A percentile compares a stretch with the other conserved stretches of the same genome.
These are phyloP conservation scores for Eurotiales sp. DNA, from an alignment of 2,329 filamentous ascomycete genomes.

Conservation along the genomic window DNA sequence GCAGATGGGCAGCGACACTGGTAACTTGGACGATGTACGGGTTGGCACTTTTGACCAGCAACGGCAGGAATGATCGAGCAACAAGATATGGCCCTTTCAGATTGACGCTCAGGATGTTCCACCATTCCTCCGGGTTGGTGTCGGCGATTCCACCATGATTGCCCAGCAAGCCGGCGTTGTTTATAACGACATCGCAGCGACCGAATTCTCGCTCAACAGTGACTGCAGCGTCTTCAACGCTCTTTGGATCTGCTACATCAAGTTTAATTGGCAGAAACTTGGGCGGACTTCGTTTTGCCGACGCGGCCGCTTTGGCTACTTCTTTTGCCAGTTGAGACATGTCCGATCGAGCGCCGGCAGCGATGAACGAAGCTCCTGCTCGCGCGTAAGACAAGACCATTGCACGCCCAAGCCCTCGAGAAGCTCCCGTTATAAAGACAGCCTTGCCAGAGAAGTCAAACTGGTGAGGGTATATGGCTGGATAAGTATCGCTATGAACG, in stretches of 20 bases:
- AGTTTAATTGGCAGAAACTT: constrained; percentile 40
- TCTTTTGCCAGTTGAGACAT: constrained; percentile 35
- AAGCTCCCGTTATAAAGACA: constrained; percentile 55
- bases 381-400: constrained; percentile 54
- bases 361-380: constrained; percentile 52
- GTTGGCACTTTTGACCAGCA: constrained; percentile 26
- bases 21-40: constrained; percentile 49
- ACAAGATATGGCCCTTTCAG: constrained; percentile 48
- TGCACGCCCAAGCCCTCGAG: constrained; percentile 52
- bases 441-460: constrained; percentile 39
- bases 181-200: constrained; percentile 45
- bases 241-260: constrained; percentile 40
- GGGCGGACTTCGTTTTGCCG: constrained; percentile 26
- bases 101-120: constrained; percentile 48
- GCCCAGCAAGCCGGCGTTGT: constrained; percentile 44
- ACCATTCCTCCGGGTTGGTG: constrained; percentile 36
- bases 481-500: constrained; percentile 51
- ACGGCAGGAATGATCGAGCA: constrained; percentile 44
- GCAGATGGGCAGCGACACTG: constrained; percentile 43
- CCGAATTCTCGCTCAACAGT: constrained; percentile 32
- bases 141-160: constrained; percentile 26
- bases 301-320: constrained; percentile 34
- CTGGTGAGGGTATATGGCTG: constrained; percentile 44
- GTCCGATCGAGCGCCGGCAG: constrained; percentile 52
- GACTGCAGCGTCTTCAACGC: constrained; percentile 32